Evolutionary conservation across 139 green algal species (phyloP).

Genomic region (Chlorella sorokiniana): DNA sequence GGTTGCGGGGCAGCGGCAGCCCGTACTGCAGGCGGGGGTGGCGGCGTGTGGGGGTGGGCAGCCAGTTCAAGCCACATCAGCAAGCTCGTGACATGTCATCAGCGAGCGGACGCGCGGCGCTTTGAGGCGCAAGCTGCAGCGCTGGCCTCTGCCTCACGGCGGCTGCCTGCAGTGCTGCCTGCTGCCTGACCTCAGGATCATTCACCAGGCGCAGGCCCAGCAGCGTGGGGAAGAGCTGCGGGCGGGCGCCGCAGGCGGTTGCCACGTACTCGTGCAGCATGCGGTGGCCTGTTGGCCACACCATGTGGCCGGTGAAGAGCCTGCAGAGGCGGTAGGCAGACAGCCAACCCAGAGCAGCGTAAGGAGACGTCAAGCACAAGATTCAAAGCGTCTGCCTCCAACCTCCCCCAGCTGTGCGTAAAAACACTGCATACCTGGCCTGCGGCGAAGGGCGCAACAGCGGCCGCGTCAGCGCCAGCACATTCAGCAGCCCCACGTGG

Average conservation of each 20-base stretch:
- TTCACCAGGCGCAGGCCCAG: slow-evolving; percentile 14
- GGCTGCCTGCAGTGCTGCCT: background rate
- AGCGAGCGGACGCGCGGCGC: too few species aligned
- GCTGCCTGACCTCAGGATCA: background rate
- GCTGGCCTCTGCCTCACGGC: background rate
- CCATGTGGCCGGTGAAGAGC: slow-evolving; percentile 10
- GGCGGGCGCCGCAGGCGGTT: background rate
- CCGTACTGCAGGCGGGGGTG: background rate
- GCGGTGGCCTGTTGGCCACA: background rate
- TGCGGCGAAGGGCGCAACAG: background rate
- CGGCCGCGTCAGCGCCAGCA: background rate
- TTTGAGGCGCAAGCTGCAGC: background rate
- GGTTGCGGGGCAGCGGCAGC: background rate
- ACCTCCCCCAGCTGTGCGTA: background rate
- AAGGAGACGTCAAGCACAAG: background rate
- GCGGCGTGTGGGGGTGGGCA: too few species aligned
- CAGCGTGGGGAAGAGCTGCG: slow-evolving; percentile 1
- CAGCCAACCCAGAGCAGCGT: too few species aligned
- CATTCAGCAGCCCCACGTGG: slow-evolving; percentile 13
- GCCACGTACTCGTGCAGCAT: background rate
- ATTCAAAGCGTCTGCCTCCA: background rate
- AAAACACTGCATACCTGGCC: background rate
- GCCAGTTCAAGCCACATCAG: too few species aligned
- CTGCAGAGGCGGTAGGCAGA: background rate
- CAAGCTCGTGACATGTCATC: too few species aligned